Percentiles rank a stretch among this genome's conserved stretches.
These are phyloP conservation scores for Kluyveromyces marxianus DNA, from an alignment of 1,139 yeast genomes.

Conservation along the genomic window DNA sequence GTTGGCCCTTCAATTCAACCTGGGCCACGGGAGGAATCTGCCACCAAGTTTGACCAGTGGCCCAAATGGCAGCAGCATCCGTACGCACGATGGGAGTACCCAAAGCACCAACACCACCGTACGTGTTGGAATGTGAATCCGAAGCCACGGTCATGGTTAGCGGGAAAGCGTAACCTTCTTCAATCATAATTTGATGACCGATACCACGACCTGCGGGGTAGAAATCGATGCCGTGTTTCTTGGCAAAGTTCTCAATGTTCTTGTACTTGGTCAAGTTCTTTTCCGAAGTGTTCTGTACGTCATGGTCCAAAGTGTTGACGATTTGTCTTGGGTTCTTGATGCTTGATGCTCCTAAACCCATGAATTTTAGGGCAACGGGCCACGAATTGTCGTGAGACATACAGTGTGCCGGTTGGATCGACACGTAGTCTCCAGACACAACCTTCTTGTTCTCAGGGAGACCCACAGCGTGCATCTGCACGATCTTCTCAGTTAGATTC, in stretches of 20 bases:
- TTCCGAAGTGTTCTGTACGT: constrained; percentile 87
- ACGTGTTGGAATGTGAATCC: constrained; percentile 95
- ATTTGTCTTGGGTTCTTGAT: constrained; percentile 83
- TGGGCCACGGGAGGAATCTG: constrained; percentile 98
- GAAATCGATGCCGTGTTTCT: constrained; percentile 88
- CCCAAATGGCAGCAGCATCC: constrained; percentile 99
- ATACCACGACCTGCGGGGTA: constrained; percentile 99
- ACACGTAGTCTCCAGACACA: constrained; percentile 86
- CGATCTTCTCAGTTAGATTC: constrained; percentile 90
- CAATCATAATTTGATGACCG: constrained; percentile 98
- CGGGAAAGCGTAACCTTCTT: constrained; percentile 97
- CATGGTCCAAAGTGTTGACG: constrained; percentile 94
- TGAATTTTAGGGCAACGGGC: constrained; percentile 97
- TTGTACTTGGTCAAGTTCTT: constrained; percentile 79
- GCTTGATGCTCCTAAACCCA: constrained; percentile 83
- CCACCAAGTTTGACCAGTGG: constrained; percentile 99
- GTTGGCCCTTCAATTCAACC: constrained; percentile 74
- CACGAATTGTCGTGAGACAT: constrained; percentile 99
- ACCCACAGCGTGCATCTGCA: constrained; percentile 86
- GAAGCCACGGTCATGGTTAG: constrained; percentile 90
- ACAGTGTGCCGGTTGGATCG: constrained; percentile 92
- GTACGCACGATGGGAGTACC: constrained; percentile 98
- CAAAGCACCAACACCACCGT: constrained; percentile 91
- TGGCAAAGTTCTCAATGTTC: constrained; percentile 84
- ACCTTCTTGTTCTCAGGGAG: constrained; percentile 63